These are phyloP conservation scores for Clitopilus hobsonii DNA, from an alignment of 768 basidiomycete genomes.

Conservation along the genomic window DNA sequence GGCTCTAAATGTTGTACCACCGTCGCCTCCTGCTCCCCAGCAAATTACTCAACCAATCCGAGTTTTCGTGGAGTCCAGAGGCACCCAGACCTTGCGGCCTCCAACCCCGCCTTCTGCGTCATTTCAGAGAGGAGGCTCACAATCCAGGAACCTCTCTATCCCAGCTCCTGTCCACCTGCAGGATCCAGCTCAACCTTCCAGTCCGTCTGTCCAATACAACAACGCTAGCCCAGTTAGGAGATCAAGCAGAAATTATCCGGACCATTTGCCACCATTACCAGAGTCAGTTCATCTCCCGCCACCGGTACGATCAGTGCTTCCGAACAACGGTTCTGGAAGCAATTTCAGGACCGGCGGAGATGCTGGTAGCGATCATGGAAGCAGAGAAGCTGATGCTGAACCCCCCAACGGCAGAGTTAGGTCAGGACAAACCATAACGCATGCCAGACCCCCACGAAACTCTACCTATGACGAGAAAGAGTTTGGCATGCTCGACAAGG, in stretches of 20 bases:
- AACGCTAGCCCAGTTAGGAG: background rate
- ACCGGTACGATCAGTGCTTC: background rate
- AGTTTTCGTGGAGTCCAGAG: background rate
- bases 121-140: background rate
- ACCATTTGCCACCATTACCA: background rate
- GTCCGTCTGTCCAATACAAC: too few relatives aligned
- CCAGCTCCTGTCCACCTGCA: background rate
- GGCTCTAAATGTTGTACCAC: background rate
- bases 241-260: background rate
- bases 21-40: background rate
- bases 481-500: background rate
- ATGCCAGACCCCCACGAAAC: background rate
- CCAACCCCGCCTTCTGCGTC: background rate
- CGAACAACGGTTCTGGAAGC: background rate
- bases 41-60: background rate
- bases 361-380: background rate
- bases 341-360: background rate
- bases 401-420: background rate
- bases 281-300: background rate
- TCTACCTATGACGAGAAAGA: background rate
- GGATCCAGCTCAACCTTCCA: background rate
- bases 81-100: background rate
- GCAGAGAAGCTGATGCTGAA: background rate
- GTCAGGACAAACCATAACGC: background rate
- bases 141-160: background rate